Evolutionary conservation across 2,329 filamentous ascomycete genomes (phyloP).

Genomic region (Dothideomycetidae sp.): DNA sequence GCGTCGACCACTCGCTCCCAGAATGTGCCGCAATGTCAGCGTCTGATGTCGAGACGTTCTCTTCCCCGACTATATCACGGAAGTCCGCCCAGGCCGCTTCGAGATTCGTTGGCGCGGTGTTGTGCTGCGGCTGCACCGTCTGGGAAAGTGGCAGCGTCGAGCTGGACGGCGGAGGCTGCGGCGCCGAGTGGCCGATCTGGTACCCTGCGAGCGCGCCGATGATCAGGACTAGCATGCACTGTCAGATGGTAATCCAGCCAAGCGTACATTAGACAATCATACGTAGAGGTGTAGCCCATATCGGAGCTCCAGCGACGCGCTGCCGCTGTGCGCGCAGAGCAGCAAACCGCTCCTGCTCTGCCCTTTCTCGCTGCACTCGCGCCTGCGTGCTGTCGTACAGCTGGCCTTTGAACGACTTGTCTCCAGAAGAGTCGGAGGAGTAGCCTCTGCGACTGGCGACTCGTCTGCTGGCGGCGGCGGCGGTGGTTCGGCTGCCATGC

Average conservation of each 20-base stretch:
- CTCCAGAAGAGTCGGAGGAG: slow-evolving; percentile 9
- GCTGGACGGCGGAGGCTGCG: slow-evolving; percentile 29
- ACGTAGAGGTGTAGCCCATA: slow-evolving; percentile 21
- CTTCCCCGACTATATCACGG: slow-evolving; percentile 45
- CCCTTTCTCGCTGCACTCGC: slow-evolving; percentile 43
- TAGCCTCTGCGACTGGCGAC: slow-evolving; percentile 4
- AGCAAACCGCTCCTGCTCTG: slow-evolving; percentile 39
- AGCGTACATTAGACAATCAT: too few species aligned
- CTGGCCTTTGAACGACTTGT: slow-evolving; percentile 42
- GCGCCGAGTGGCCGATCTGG: slow-evolving; percentile 39
- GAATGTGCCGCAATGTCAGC: slow-evolving; percentile 42
- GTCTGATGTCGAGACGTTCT: slow-evolving; percentile 45
- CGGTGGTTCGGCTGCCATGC: too few species aligned
- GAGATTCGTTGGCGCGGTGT: slow-evolving; percentile 42
- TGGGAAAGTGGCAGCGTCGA: slow-evolving; percentile 44
- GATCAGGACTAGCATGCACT: slow-evolving; percentile 38
- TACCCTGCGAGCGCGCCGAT: slow-evolving; percentile 40
- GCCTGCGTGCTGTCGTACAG: slow-evolving; percentile 47
- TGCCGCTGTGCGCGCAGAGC: slow-evolving; percentile 21
- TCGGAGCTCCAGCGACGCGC: slow-evolving; percentile 15
- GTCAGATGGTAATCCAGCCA: too few species aligned
- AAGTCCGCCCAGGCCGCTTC: slow-evolving; percentile 53
- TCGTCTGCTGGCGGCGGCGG: too few species aligned
- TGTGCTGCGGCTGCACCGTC: slow-evolving; percentile 37
- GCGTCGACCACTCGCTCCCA: slow-evolving; percentile 51